Conservation (phyloP, 768 basidiomycete genomes). For the Pleurotus platypus region DNA sequence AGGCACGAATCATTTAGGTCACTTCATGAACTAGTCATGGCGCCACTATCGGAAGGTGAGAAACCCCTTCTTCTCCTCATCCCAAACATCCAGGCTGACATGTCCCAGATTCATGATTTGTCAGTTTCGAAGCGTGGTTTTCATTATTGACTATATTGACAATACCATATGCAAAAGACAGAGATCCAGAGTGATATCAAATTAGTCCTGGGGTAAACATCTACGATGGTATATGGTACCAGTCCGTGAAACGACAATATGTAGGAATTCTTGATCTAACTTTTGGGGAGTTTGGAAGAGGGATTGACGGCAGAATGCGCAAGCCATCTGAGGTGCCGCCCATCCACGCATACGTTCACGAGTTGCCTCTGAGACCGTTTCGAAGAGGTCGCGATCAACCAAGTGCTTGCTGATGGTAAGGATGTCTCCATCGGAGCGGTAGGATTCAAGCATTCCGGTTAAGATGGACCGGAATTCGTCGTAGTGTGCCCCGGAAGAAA, state of each 20-base stretch:
- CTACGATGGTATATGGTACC: conserved; percentile 55
- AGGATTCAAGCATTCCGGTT: conserved; percentile 93
- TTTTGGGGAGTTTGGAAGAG: conserved; percentile 21
- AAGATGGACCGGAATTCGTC: conserved; percentile 90
- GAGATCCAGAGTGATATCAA: neutral
- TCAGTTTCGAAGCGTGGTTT: neutral
- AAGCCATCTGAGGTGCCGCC: conserved; percentile 46
- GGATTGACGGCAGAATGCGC: conserved; percentile 49
- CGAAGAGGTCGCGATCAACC: conserved; percentile 78
- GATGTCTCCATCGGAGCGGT: conserved; percentile 89
- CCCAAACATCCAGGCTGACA: no score
- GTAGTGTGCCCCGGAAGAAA: conserved; percentile 66
- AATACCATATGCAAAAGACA: neutral
- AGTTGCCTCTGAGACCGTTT: conserved; percentile 57
- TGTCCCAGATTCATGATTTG: no score
- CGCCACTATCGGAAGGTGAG: conserved; percentile 28
- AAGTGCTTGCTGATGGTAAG: conserved; percentile 80
- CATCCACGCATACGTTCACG: conserved; percentile 61
- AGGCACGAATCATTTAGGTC: conserved; percentile 48
- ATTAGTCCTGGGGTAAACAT: conserved; percentile 27
- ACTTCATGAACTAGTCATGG: conserved; percentile 60
- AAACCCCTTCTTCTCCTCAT: conserved; percentile 1
- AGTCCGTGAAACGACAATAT: conserved; percentile 52
- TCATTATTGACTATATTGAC: neutral
- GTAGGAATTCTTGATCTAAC: conserved; percentile 16